A percentile compares a stretch with the other conserved stretches of the same genome.
Conservation (phyloP, 2,329 filamentous ascomycete genomes). For the Trichoderma sp. region DNA sequence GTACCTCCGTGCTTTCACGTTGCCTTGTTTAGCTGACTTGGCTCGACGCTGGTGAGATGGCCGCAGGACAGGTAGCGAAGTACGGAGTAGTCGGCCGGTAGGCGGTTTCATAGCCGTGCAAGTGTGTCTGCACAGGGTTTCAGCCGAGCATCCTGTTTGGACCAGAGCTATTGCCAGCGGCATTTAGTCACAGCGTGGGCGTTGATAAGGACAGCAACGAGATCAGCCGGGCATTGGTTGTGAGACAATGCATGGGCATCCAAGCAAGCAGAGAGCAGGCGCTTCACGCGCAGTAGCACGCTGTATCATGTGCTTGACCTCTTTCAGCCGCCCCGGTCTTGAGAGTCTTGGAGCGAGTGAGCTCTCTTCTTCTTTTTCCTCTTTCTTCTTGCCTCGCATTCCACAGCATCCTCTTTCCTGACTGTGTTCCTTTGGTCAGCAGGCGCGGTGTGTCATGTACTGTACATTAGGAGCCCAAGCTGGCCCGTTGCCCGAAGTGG, state of each 20-base stretch:
- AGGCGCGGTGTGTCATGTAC: neutral
- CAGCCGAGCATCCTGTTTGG: slow-evolving; percentile 10
- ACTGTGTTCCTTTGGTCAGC: neutral
- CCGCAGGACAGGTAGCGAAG: neutral
- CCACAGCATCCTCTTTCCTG: neutral
- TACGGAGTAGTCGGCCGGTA: neutral
- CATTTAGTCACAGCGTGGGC: slow-evolving; percentile 14
- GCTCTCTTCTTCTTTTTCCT: slow-evolving; percentile 2
- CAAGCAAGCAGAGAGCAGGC: slow-evolving; percentile 2
- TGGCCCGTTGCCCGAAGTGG: slow-evolving; percentile 1
- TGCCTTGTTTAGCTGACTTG: neutral
- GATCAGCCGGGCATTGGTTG: slow-evolving; percentile 20
- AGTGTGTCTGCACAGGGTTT: slow-evolving; percentile 7
- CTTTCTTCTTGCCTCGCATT: neutral
- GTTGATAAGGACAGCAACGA: slow-evolving; percentile 22
- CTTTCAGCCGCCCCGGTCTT: slow-evolving; percentile 11
- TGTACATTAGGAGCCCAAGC: neutral
- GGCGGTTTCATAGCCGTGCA: neutral
- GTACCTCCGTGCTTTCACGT: neutral
- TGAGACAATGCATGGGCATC: slow-evolving; percentile 23
- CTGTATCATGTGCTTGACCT: slow-evolving; percentile 8
- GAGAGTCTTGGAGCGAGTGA: neutral
- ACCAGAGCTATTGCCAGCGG: neutral
- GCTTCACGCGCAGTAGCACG: slow-evolving; percentile 18
- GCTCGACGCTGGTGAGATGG: neutral